Evolutionary conservation across 108 stramenopile species (phyloP), one percentile per base, ranked within the genome.

Genomic region (Fistulifera pelliculosa): DNA sequence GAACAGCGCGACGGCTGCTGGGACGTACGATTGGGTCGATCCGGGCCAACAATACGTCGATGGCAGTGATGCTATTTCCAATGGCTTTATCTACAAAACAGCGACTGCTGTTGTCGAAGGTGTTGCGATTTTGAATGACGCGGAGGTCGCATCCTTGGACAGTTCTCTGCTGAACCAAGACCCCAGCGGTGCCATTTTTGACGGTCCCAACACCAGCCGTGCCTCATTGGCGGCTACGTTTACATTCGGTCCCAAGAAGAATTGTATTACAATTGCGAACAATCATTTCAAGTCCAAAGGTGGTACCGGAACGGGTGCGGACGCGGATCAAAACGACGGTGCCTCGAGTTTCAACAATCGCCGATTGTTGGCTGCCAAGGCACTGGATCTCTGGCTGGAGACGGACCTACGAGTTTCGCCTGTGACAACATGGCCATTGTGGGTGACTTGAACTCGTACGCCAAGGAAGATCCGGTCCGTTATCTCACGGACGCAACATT

Each of bases 201-300:
- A 35, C 31, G 31, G 31, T 35, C 31, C 31, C 31, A 35, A 8
- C 8, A 35, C 31, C 6, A 35, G 8, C 8, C 31, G 31, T 8
- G 31, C 31, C 3, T 35, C 31, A 8, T 35, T 35, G 31, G 31
- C 31, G 31, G 31, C 31, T 35, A 35, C 31, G 8, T 35, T 35
- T 35, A 35, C 31, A 8, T 4, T 35, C 8, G 8, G 3, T 35
- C 6, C 6, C 41, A 21, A 11, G 3, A 19, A 2, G 2, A 24
- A 42, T 22, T 43, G 56, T 41, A 51, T 73, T 15, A 73, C 66
- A 17, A 26, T 73, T n/a, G 61, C 48, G 1, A 24, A 47, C 18
- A 73, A 73, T 62, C 71, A 67, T 26, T 51, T 68, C 56, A 73
- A 73, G 60, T 73, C 71, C 24, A 73, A 73, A 49, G 62, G 66